These are phyloP conservation scores for Acacia acuminata DNA, from an alignment of 306 rosid species.

Conservation along the genomic window DNA sequence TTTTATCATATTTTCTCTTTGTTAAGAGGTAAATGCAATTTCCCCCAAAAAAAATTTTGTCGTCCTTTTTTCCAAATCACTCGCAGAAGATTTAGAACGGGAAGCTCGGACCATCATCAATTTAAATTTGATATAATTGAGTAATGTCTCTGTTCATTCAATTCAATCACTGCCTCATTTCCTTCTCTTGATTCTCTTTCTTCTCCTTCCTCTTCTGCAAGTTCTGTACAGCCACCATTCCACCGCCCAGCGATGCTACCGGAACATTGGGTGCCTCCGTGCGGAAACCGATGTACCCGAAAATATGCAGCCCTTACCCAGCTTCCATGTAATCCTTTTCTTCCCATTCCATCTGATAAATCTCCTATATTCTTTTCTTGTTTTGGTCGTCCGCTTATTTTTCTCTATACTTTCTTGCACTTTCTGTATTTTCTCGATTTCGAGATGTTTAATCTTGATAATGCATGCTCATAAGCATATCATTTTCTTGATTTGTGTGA, in stretches of 20 bases:
- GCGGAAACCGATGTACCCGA: slow-evolving; percentile 76
- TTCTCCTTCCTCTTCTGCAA: not conserved
- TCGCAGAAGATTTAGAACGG: not conserved
- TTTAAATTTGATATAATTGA: not conserved
- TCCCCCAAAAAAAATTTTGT: too few relatives aligned
- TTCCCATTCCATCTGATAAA: not conserved
- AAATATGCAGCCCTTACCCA: slow-evolving; percentile 77
- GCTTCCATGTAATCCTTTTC: slow-evolving; percentile 47
- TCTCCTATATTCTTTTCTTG: not conserved
- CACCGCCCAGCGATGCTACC: slow-evolving; percentile 50
- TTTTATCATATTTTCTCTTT: too few relatives aligned
- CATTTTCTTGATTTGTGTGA: not conserved
- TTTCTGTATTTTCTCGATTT: not conserved
- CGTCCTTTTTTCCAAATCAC: too few relatives aligned
- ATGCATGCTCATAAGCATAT: not conserved
- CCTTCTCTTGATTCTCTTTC: not conserved
- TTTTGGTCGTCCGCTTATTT: not conserved
- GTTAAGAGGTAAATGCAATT: too few relatives aligned
- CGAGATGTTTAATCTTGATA: not conserved
- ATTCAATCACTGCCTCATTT: not conserved
- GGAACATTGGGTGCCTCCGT: slow-evolving; percentile 74
- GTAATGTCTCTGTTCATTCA: too few relatives aligned
- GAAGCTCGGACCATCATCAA: not conserved
- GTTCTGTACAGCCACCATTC: not conserved
- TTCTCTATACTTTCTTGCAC: not conserved